A percentile compares a stretch with the other conserved stretches of the same genome.
Evolutionary conservation across 108 stramenopile species (phyloP).

Genomic region (Cyclotella atomus): DNA sequence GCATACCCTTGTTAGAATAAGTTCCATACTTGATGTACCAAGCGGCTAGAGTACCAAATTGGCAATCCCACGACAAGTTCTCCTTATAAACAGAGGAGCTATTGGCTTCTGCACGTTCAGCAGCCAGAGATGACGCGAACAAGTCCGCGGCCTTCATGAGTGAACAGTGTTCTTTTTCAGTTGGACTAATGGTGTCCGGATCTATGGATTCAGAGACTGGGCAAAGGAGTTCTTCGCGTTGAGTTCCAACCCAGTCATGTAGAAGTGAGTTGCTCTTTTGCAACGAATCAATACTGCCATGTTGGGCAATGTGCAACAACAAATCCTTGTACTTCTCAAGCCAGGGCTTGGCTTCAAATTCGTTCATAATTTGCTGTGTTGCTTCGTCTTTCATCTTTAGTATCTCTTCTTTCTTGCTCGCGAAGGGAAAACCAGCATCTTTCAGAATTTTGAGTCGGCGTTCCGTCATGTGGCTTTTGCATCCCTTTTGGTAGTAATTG

Average conservation of each 20-base stretch:
- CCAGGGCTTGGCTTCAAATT: slow-evolving; percentile 43
- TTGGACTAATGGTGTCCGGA: neutral
- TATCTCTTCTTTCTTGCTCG: slow-evolving; percentile 24
- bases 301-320: slow-evolving; percentile 19
- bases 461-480: slow-evolving; percentile 39
- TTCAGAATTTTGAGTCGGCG: slow-evolving; percentile 36
- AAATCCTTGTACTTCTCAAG: slow-evolving; percentile 40
- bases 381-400: slow-evolving; percentile 43
- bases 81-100: slow-evolving; percentile 18
- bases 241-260: slow-evolving; percentile 28
- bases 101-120: slow-evolving; percentile 4
- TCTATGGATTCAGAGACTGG: neutral
- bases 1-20: slow-evolving; percentile 35
- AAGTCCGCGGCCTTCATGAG: slow-evolving; percentile 26
- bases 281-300: slow-evolving; percentile 25
- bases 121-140: slow-evolving; percentile 11
- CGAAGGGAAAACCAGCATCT: slow-evolving; percentile 40
- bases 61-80: slow-evolving; percentile 27
- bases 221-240: slow-evolving; percentile 6
- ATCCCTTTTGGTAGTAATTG: slow-evolving; percentile 39
- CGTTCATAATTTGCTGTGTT: slow-evolving; percentile 36
- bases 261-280: slow-evolving; percentile 29
- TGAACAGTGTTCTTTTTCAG: slow-evolving; percentile 2
- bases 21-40: slow-evolving; percentile 42
- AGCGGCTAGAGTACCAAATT: slow-evolving; percentile 26